Conservation (phyloP, 139 green algal species). For the Diplosphaera chodatii region DNA sequence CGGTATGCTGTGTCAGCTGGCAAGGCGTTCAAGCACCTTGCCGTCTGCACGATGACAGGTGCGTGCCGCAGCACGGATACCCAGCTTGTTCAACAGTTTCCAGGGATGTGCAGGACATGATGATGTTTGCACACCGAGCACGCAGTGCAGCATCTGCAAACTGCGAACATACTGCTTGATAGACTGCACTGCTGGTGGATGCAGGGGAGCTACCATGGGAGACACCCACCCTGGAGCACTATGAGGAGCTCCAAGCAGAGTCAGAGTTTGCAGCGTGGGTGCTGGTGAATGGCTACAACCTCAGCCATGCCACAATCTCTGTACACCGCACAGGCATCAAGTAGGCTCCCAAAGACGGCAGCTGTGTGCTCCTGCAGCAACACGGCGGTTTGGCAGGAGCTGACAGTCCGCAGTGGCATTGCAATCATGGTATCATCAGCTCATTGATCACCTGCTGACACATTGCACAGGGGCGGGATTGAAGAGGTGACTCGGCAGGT, state of each 20-base stretch:
- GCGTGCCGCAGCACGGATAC: too few species aligned
- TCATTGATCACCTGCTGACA: too few species aligned
- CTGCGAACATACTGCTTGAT: too few species aligned
- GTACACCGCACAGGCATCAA: conserved; percentile 44
- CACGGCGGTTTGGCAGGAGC: too few species aligned
- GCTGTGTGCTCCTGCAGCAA: too few species aligned
- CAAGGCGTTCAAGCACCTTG: not conserved
- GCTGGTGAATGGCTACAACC: conserved; percentile 67
- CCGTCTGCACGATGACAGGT: not conserved
- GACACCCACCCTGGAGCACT: conserved; percentile 34
- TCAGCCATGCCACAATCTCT: conserved; percentile 79
- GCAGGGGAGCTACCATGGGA: conserved; percentile 35
- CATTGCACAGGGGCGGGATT: conserved; percentile 28
- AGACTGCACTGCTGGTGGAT: not conserved
- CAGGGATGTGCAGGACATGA: too few species aligned
- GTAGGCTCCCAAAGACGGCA: not conserved
- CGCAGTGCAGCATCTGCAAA: too few species aligned
- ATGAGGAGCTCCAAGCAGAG: conserved; percentile 32
- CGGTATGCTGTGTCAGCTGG: not conserved
- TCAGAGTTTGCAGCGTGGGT: conserved; percentile 72
- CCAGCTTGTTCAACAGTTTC: too few species aligned
- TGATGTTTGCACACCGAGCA: too few species aligned
- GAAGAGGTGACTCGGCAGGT: conserved; percentile 37
- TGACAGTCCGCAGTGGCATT: too few species aligned
- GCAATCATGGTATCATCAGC: too few species aligned